phyloP scores from a whole-genome alignment of 768 basidiomycete species.

The Tylopilus sp. region DNA sequence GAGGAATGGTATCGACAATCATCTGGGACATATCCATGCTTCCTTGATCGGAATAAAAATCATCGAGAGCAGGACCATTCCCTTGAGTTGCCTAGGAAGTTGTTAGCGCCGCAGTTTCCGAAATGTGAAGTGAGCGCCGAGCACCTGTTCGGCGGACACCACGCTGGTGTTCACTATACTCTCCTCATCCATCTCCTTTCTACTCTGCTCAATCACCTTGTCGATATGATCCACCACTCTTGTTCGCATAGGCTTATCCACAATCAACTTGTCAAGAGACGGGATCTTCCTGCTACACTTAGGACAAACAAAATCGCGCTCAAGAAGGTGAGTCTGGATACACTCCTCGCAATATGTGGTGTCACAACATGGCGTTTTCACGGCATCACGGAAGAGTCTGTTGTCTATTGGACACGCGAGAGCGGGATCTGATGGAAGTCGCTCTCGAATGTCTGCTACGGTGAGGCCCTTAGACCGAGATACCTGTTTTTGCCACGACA shows the following conservation, averaged over 20 bases:
- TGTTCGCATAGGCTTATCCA: constrained; percentile 76
- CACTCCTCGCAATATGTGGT: constrained; percentile 95
- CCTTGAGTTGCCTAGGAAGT: constrained; percentile 21
- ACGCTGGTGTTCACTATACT: constrained; percentile 29
- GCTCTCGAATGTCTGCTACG: constrained; percentile 85
- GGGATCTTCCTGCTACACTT: constrained; percentile 85
- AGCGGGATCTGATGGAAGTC: constrained; percentile 70
- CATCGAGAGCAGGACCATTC: constrained; percentile 45
- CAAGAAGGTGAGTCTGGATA: constrained; percentile 89
- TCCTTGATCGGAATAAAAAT: constrained; percentile 71
- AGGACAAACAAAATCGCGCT: constrained; percentile 93
- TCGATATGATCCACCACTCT: constrained; percentile 83
- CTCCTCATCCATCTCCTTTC: constrained; percentile 53
- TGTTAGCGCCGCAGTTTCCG: constrained; percentile 1
- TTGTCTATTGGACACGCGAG: constrained; percentile 90
- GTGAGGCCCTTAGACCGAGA: constrained; percentile 76
- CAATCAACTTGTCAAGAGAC: constrained; percentile 80
- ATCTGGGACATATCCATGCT: constrained; percentile 68
- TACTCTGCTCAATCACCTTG: constrained; percentile 73
- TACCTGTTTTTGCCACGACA: constrained; percentile 93
- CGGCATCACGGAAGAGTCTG: constrained; percentile 90
- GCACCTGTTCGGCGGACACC: constrained; percentile 36
- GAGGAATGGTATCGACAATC: constrained; percentile 71
- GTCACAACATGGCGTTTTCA: constrained; percentile 93
- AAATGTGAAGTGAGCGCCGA: background rate